Evolutionary conservation across 768 basidiomycete genomes (phyloP).

Genomic region (Termitomyces sp.): DNA sequence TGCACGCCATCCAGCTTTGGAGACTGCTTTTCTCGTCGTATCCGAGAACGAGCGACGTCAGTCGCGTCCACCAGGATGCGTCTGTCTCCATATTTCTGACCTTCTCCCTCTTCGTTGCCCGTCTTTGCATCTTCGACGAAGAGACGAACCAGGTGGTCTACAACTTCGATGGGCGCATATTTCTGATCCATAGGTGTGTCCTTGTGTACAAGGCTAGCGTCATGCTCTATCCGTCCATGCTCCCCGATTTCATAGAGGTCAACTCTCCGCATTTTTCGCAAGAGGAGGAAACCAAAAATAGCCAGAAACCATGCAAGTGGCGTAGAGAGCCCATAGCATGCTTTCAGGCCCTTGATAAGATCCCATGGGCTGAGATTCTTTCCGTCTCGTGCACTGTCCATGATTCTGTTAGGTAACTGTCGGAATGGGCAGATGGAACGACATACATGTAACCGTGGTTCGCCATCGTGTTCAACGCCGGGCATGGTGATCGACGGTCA

Average conservation of each 20-base stretch:
- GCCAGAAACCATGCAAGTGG: background rate
- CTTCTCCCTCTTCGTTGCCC: background rate
- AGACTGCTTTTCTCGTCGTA: background rate
- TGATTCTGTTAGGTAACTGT: background rate
- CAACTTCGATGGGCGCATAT: background rate
- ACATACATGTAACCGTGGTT: conserved; percentile 37
- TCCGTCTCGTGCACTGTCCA: background rate
- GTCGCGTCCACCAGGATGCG: background rate
- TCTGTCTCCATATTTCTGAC: background rate
- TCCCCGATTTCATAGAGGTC: background rate
- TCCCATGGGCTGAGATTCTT: background rate
- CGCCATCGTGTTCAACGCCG: conserved; percentile 68
- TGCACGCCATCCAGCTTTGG: background rate
- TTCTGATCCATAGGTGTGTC: background rate
- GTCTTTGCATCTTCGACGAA: background rate
- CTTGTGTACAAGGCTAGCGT: background rate
- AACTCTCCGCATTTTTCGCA: background rate
- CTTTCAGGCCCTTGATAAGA: background rate
- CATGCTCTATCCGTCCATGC: background rate
- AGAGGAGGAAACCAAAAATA: background rate
- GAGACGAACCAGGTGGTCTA: background rate
- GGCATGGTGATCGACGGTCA: conserved; percentile 63
- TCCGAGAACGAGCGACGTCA: background rate
- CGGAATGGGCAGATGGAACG: too few relatives aligned
- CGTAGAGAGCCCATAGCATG: background rate